Base-by-base conservation (phyloP, 2,329 filamentous ascomycete genomes). In the Mycosphaerella sp. region DNA sequence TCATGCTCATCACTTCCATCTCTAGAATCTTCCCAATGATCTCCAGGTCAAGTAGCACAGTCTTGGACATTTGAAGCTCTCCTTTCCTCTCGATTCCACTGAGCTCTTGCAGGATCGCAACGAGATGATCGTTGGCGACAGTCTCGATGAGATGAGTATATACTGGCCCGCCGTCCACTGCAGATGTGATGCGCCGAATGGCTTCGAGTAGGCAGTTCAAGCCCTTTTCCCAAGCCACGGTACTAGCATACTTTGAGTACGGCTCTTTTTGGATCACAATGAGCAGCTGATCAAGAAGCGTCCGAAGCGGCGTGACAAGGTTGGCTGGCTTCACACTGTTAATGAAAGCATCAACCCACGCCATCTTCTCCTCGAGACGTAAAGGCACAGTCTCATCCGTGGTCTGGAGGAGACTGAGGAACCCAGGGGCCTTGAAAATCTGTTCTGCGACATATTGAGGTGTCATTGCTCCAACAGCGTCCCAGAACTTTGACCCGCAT, bases 401-500 rank as follows among this genome's bases (percentile, higher is more conserved):
- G 57, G 75, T 76, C 59, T 78, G 76, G 10, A 91, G 76, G 6
- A 87, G 68, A n/a, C 72, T 72, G 34, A 78, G 78, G 62, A 87
- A 82, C 3, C 80, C 77, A 6, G 84, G 83, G 58, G 86, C 90
- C 55, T 80, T 81, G 63, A 93, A 88, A 42, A 95, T 81, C 59
- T 90, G 81, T 67, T 96, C 90, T n/a, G 89, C 82, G 45, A 97
- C 82, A 34, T 85, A 83, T 41, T 84, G 84, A 2, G 89, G 86
- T 0, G 87, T 86, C 48, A 92, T 88, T 31, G 89, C 82, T 48
- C 87, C 85, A 73, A 95, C 85, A 1, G 89, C 85, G 63, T 89
- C 86, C 92, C 92, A 96, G 63, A 96, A 93, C 43, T 87, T 86
- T 51, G 80, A 80, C 0, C 89, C 80, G 0, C 88, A 86, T 63